phyloP scores from a whole-genome alignment of 345 rosid genomes.

The Trapa incisa region DNA sequence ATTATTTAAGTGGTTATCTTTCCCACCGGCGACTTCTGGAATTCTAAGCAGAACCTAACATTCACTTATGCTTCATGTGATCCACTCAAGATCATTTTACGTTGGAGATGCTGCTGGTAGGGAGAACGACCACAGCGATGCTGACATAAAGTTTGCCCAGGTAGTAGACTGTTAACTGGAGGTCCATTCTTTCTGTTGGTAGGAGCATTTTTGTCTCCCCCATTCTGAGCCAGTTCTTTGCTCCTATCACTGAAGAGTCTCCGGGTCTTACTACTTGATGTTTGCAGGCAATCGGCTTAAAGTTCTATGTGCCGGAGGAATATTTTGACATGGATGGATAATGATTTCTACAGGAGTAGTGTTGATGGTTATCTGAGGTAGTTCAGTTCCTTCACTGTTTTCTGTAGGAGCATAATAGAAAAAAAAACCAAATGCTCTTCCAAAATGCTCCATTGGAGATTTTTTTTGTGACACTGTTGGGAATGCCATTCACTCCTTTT shows the following conservation, averaged over 20 bases:
- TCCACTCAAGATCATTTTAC: conserved; percentile 60
- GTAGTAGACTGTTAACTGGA: conserved; percentile 14
- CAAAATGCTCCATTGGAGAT: no score
- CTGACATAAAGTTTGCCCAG: conserved; percentile 81
- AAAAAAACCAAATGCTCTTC: no score
- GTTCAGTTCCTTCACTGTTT: not conserved
- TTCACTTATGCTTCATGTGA: not conserved
- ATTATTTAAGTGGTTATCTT: not conserved
- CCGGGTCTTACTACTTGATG: not conserved
- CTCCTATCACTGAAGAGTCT: not conserved
- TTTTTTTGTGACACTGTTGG: no score
- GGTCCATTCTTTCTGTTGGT: not conserved
- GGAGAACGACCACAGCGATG: conserved; percentile 64
- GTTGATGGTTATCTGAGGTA: not conserved
- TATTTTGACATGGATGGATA: conserved; percentile 28
- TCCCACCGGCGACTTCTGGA: not conserved
- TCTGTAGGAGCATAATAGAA: not conserved
- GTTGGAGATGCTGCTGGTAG: conserved; percentile 99
- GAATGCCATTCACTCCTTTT: no score
- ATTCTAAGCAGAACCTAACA: not conserved
- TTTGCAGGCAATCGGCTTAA: conserved; percentile 61
- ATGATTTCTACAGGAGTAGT: not conserved
- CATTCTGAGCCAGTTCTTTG: not conserved
- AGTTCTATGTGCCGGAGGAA: conserved; percentile 69
- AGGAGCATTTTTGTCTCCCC: no score